Evolutionary conservation across 225 moss, liverwort and hornwort genomes (phyloP).

Genomic region (Climacium dendroides): DNA sequence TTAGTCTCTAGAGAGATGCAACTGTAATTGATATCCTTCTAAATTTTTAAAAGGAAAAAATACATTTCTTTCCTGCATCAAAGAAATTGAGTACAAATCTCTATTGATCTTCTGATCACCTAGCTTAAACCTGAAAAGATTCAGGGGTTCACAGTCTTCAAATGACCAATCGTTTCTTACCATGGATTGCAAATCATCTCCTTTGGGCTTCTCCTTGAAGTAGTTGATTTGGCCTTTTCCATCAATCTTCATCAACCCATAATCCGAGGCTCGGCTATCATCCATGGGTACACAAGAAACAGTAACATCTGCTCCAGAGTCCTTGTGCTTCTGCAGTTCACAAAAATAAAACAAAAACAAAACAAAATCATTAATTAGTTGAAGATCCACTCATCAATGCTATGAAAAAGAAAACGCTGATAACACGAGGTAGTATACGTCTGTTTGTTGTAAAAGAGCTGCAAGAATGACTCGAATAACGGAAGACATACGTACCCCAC

Average conservation of each 20-base stretch:
- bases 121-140: not conserved
- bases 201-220: conserved; percentile 58
- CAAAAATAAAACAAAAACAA: not conserved
- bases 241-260: conserved; percentile 60
- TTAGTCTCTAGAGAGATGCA: too few species aligned
- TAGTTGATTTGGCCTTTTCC: conserved; percentile 28
- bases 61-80: not conserved
- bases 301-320: conserved; percentile 5
- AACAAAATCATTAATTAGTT: too few species aligned
- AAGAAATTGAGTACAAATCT: not conserved
- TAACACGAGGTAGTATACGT: not conserved
- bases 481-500: not conserved
- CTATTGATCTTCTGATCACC: not conserved
- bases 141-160: not conserved
- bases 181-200: conserved; percentile 43
- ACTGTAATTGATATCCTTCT: not conserved
- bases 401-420: too few species aligned
- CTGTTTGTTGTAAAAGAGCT: not conserved
- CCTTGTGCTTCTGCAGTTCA: conserved; percentile 1
- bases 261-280: conserved; percentile 52
- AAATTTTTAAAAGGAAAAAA: not conserved
- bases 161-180: not conserved
- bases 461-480: not conserved
- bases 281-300: conserved; percentile 8
- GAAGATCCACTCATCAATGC: not conserved